Conservation (phyloP, 805 yeast species). For the Pichia membranifaciens region DNA sequence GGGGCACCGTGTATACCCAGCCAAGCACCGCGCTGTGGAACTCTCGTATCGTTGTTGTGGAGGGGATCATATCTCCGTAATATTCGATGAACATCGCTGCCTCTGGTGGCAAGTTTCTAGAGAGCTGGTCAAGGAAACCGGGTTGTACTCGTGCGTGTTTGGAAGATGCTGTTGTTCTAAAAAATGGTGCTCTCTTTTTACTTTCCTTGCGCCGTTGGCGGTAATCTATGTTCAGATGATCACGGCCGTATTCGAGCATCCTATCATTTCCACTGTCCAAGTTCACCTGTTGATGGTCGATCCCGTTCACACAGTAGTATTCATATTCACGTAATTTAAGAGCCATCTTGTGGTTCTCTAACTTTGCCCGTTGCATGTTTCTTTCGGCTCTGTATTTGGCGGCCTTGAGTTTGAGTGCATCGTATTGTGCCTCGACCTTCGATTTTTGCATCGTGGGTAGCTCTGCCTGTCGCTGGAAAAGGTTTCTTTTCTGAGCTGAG, state of each 20-base stretch:
- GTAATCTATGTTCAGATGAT: background rate
- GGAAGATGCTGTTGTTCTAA: background rate
- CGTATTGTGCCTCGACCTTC: slow-evolving; percentile 10
- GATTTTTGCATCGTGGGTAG: slow-evolving; percentile 4
- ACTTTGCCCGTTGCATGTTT: background rate
- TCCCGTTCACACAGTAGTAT: slow-evolving; percentile 13
- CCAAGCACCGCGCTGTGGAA: slow-evolving; percentile 6
- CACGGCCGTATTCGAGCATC: background rate
- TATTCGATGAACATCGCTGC: background rate
- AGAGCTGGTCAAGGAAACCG: background rate
- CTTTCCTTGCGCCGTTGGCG: background rate
- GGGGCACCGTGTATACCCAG: slow-evolving; percentile 8
- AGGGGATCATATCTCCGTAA: slow-evolving; percentile 3
- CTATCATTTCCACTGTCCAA: background rate
- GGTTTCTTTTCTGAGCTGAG: no score
- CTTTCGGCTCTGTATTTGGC: slow-evolving; percentile 8
- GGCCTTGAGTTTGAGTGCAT: slow-evolving; percentile 5
- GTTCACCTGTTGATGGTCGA: background rate
- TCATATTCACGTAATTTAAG: slow-evolving; percentile 12
- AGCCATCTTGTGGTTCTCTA: slow-evolving; percentile 2
- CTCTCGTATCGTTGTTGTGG: slow-evolving; percentile 6
- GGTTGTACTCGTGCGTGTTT: background rate
- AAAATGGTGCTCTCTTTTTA: background rate
- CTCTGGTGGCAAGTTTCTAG: slow-evolving; percentile 1
- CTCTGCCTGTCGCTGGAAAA: no score